A percentile compares a stretch with the other conserved stretches of the same genome.
Conservation (phyloP, 78 protist genomes). For the Emiliania huxleyi region DNA sequence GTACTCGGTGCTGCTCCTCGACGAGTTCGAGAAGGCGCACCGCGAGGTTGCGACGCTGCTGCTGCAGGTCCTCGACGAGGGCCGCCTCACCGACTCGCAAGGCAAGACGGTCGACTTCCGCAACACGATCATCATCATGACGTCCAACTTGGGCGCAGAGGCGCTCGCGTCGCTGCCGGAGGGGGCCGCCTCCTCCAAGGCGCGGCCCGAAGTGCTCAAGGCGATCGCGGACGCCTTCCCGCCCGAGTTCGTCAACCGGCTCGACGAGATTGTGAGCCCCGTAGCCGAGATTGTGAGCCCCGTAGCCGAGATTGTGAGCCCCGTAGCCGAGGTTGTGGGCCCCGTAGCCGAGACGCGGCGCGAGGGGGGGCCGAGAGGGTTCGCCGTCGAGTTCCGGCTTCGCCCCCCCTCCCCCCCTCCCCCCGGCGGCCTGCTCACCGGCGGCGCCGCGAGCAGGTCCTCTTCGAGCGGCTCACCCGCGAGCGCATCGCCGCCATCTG, state of each 20-base stretch:
- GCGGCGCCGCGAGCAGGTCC: too few relatives aligned
- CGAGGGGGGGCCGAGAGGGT: too few relatives aligned
- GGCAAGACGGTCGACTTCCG: constrained; percentile 53
- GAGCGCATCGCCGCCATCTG: background rate
- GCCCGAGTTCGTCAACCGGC: constrained; percentile 76
- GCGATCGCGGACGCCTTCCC: background rate
- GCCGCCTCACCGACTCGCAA: constrained; percentile 59
- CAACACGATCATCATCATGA: constrained; percentile 63
- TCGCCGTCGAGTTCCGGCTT: too few relatives aligned
- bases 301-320: too few relatives aligned
- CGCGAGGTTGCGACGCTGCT: constrained; percentile 2
- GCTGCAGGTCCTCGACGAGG: constrained; percentile 64
- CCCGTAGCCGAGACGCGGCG: too few relatives aligned
- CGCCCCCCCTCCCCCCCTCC: too few relatives aligned
- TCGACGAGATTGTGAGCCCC: constrained; percentile 72
- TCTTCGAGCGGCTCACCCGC: constrained; percentile 44
- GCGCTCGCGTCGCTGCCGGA: background rate
- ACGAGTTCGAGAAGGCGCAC: constrained; percentile 74
- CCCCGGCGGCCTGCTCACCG: too few relatives aligned
- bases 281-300: too few relatives aligned
- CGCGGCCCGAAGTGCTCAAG: background rate
- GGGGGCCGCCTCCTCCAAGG: background rate
- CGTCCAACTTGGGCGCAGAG: constrained; percentile 66
- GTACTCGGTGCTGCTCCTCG: constrained; percentile 63
- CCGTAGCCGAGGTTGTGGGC: too few relatives aligned